These are phyloP conservation scores for Stropharia rugosoannulata DNA, from an alignment of 768 basidiomycete genomes.

Conservation along the genomic window DNA sequence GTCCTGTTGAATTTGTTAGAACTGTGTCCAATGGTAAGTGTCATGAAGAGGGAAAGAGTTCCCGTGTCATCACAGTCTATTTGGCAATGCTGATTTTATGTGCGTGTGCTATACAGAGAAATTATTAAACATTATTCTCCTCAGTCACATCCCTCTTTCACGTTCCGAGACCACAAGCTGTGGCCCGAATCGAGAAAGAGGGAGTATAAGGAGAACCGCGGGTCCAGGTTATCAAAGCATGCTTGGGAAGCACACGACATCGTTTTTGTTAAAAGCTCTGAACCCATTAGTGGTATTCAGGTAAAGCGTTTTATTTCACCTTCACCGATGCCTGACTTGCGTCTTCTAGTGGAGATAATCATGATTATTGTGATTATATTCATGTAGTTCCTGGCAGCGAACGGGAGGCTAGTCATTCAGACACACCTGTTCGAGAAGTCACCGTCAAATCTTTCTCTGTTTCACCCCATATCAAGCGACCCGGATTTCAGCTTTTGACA, in stretches of 20 bases:
- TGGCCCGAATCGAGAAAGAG: slow-evolving; percentile 73
- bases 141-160: slow-evolving; percentile 85
- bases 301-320: slow-evolving; percentile 29
- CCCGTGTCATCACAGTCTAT: background rate
- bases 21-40: slow-evolving; percentile 38
- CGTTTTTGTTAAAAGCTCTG: slow-evolving; percentile 68
- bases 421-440: slow-evolving; percentile 59
- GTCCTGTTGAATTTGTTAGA: slow-evolving; percentile 62
- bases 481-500: slow-evolving; percentile 87
- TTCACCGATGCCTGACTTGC: background rate
- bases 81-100: slow-evolving; percentile 1
- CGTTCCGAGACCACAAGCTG: slow-evolving; percentile 74
- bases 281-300: slow-evolving; percentile 72
- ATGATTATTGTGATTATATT: slow-evolving; percentile 83
- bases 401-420: slow-evolving; percentile 20
- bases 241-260: slow-evolving; percentile 75
- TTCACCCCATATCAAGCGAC: slow-evolving; percentile 64
- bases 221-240: slow-evolving; percentile 84
- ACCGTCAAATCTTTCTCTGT: slow-evolving; percentile 89
- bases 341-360: slow-evolving; percentile 74
- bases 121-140: slow-evolving; percentile 56
- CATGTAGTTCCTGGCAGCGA: slow-evolving; percentile 37
- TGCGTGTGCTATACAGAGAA: slow-evolving; percentile 19
- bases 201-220: slow-evolving; percentile 70
- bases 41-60: no score